Conservation (phyloP, 2,329 filamentous ascomycete genomes). For the Beauveria varroae region DNA sequence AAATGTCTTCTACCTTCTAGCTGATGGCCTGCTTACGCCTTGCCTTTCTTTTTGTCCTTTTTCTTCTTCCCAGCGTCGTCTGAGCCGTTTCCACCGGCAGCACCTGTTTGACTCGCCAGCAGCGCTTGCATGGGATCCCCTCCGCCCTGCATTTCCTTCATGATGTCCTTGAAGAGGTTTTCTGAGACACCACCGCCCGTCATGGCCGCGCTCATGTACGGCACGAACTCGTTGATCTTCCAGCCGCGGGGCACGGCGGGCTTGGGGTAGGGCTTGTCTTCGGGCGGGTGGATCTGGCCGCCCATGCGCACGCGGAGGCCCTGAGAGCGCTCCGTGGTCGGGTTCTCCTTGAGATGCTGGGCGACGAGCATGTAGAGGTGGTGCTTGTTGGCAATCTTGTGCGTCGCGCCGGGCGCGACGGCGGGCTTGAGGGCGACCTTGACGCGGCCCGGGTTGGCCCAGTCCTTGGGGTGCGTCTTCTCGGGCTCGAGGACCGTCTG, state of each 20-base stretch:
- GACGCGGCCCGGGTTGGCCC: constrained; percentile 91
- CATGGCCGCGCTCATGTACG: constrained; percentile 80
- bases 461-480: constrained; percentile 93
- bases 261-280: constrained; percentile 60
- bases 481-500: constrained; percentile 79
- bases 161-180: constrained; percentile 93
- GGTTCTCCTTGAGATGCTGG: constrained; percentile 66
- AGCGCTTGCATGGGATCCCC: constrained; percentile 39
- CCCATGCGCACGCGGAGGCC: constrained; percentile 66
- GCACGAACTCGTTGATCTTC: constrained; percentile 80
- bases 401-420: constrained; percentile 21
- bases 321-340: constrained; percentile 60
- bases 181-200: constrained; percentile 91
- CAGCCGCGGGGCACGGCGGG: constrained; percentile 77
- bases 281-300: constrained; percentile 57
- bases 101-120: constrained; percentile 29
- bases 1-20: background rate
- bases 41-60: constrained; percentile 46
- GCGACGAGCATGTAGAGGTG: constrained; percentile 80
- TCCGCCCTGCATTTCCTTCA: constrained; percentile 73
- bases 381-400: constrained; percentile 65
- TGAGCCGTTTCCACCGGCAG: constrained; percentile 19
- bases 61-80: constrained; percentile 28
- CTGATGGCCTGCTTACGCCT: constrained; percentile 18
- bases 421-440: constrained; percentile 61